Evolutionary conservation across 163 green algal species (phyloP).

Genomic region (Chlamydomonas reinhardtii): DNA sequence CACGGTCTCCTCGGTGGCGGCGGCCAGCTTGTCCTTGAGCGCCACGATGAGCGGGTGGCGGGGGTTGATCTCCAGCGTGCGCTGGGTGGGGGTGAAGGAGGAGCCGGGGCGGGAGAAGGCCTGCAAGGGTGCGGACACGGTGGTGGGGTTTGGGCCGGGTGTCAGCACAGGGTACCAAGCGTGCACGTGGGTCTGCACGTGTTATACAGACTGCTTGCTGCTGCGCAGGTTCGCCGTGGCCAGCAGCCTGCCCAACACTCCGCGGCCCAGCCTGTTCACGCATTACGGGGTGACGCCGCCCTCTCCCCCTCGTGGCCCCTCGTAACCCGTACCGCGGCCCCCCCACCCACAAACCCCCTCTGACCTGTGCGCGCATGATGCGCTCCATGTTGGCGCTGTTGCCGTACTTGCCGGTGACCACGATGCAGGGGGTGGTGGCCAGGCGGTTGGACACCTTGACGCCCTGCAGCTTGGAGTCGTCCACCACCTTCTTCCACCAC

Average conservation of each 20-base stretch:
- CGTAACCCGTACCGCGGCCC: too few species aligned
- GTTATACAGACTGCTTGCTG: too few species aligned
- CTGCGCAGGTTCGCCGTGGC: too few species aligned
- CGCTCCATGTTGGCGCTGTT: slow-evolving; percentile 98
- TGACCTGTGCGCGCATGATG: slow-evolving; percentile 84
- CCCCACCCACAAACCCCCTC: too few species aligned
- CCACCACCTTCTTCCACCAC: slow-evolving; percentile 94
- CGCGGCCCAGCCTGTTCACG: too few species aligned
- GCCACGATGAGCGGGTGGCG: slow-evolving; percentile 87
- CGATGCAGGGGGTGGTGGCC: slow-evolving; percentile 88
- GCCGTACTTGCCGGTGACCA: slow-evolving; percentile 95
- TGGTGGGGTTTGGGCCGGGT: too few species aligned
- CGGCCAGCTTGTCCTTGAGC: slow-evolving; percentile 80
- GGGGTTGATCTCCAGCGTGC: slow-evolving; percentile 98
- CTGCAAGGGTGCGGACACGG: background rate
- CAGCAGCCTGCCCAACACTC: too few species aligned
- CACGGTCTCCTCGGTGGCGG: slow-evolving; percentile 50
- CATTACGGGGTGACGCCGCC: too few species aligned
- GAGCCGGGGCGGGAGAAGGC: slow-evolving; percentile 61
- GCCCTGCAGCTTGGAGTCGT: slow-evolving; percentile 60
- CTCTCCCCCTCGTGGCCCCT: too few species aligned
- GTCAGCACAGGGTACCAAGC: too few species aligned
- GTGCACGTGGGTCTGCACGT: too few species aligned
- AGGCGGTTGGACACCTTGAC: slow-evolving; percentile 90
- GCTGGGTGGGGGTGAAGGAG: slow-evolving; percentile 37